Evolutionary conservation across 2,329 filamentous ascomycete species (phyloP).

Genomic region (Aschersonia sp.): DNA sequence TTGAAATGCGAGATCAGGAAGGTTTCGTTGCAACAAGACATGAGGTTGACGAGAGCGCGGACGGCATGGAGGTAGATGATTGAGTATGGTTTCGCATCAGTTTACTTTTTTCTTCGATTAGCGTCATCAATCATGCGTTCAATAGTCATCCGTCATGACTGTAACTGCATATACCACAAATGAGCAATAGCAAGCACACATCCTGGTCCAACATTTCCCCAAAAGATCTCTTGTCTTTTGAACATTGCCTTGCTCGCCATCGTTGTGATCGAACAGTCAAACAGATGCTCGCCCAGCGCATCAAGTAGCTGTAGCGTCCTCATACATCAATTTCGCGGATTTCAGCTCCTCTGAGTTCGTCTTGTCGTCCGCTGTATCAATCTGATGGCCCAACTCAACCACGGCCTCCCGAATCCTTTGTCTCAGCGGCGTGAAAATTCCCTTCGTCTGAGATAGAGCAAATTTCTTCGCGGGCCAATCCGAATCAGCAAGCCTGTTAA

Average conservation of each 20-base stretch:
- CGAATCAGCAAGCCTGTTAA: not conserved
- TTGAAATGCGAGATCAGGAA: conserved; percentile 40
- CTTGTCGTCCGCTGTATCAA: conserved; percentile 40
- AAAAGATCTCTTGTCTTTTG: too few species aligned
- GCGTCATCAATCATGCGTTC: too few species aligned
- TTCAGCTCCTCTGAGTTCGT: conserved; percentile 33
- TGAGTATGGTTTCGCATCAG: too few species aligned
- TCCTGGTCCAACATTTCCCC: too few species aligned
- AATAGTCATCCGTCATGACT: too few species aligned
- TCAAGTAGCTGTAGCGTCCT: conserved; percentile 26
- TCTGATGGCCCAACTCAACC: conserved; percentile 57
- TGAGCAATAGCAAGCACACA: conserved; percentile 6
- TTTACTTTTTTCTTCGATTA: too few species aligned
- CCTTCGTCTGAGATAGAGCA: conserved; percentile 78
- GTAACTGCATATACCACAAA: conserved; percentile 10
- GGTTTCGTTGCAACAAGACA: conserved; percentile 10
- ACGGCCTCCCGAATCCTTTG: conserved; percentile 59
- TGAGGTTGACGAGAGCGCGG: conserved; percentile 26
- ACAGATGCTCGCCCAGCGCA: too few species aligned
- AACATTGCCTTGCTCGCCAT: too few species aligned
- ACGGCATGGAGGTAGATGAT: conserved; percentile 44
- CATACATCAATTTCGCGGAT: conserved; percentile 39
- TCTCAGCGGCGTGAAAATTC: conserved; percentile 60
- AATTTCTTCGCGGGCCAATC: conserved; percentile 40
- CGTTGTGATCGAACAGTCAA: too few species aligned